Evolutionary conservation across 768 basidiomycete species (phyloP).

Genomic region (Clavaria fumosa): DNA sequence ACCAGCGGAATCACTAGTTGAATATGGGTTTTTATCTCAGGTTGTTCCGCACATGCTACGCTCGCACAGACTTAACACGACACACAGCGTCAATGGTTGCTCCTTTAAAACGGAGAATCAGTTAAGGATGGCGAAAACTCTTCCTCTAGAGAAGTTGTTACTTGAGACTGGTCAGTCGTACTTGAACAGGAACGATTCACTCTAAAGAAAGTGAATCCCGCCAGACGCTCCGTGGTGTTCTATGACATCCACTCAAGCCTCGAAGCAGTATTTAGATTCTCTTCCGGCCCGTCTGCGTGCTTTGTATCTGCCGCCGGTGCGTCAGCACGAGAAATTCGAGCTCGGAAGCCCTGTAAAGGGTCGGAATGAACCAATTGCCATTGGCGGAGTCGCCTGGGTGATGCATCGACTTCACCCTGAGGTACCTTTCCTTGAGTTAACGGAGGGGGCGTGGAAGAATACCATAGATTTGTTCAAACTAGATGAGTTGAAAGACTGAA

Average conservation of each 20-base stretch:
- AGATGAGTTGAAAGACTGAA: constrained; percentile 12
- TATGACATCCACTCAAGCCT: constrained; percentile 52
- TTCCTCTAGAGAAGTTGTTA: constrained; percentile 46
- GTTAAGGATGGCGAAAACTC: constrained; percentile 33
- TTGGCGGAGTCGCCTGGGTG: constrained; percentile 63
- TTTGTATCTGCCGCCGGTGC: constrained; percentile 35
- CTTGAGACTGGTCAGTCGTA: constrained; percentile 51
- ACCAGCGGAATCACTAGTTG: constrained; percentile 28
- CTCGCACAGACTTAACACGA: neutral
- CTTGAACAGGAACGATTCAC: constrained; percentile 1
- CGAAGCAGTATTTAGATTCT: constrained; percentile 30
- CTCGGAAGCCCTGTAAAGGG: constrained; percentile 54
- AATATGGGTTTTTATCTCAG: constrained; percentile 61
- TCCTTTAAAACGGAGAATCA: constrained; percentile 60
- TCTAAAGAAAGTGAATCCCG: neutral
- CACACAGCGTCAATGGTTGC: constrained; percentile 52
- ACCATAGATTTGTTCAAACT: constrained; percentile 45
- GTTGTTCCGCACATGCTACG: constrained; percentile 12
- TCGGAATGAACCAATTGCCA: constrained; percentile 53
- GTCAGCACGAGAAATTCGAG: constrained; percentile 42
- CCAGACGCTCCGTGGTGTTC: constrained; percentile 62
- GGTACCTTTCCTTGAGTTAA: constrained; percentile 36
- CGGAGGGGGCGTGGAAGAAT: constrained; percentile 46
- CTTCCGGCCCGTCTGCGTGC: constrained; percentile 31
- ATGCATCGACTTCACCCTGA: constrained; percentile 30